Evolutionary conservation across 345 rosid genomes (phyloP).

Genomic region (Syzygium aromaticum): DNA sequence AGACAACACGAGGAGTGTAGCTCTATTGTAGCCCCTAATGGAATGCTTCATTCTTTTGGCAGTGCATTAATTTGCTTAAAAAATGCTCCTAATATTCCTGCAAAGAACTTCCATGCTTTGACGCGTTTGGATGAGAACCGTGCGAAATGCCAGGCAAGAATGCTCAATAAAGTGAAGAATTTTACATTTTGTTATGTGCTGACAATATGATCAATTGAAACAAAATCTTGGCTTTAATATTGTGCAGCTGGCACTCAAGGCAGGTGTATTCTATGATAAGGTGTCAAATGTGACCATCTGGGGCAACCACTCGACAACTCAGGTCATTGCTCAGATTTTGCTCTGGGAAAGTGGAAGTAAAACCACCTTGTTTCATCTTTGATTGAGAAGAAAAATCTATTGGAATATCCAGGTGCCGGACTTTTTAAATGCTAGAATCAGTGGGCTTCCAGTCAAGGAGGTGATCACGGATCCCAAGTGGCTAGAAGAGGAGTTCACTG

Average conservation of each 20-base stretch:
- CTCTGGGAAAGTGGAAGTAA: background rate
- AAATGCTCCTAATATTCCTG: slow-evolving; percentile 94
- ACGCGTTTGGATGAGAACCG: slow-evolving; percentile 94
- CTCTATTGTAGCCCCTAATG: background rate
- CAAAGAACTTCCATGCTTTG: slow-evolving; percentile 92
- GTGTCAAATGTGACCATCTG: slow-evolving; percentile 95
- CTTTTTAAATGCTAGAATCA: slow-evolving; percentile 82
- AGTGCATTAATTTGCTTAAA: slow-evolving; percentile 92
- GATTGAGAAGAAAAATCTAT: background rate
- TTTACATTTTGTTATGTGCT: background rate
- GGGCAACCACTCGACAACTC: slow-evolving; percentile 99
- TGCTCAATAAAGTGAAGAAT: background rate
- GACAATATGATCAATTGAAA: background rate
- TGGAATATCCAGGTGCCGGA: slow-evolving; percentile 70
- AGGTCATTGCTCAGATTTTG: slow-evolving; percentile 35
- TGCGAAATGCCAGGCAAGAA: slow-evolving; percentile 90
- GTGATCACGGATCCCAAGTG: slow-evolving; percentile 85
- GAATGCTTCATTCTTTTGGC: slow-evolving; percentile 8
- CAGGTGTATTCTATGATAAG: slow-evolving; percentile 91
- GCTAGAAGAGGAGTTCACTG: slow-evolving; percentile 95
- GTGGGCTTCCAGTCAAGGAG: slow-evolving; percentile 80
- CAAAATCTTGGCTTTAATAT: background rate
- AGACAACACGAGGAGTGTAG: background rate
- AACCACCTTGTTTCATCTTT: background rate
- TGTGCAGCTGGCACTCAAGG: slow-evolving; percentile 87